These are phyloP conservation scores for Ustilago nuda DNA, from an alignment of 1,284 basidiomycete species.

Conservation along the genomic window DNA sequence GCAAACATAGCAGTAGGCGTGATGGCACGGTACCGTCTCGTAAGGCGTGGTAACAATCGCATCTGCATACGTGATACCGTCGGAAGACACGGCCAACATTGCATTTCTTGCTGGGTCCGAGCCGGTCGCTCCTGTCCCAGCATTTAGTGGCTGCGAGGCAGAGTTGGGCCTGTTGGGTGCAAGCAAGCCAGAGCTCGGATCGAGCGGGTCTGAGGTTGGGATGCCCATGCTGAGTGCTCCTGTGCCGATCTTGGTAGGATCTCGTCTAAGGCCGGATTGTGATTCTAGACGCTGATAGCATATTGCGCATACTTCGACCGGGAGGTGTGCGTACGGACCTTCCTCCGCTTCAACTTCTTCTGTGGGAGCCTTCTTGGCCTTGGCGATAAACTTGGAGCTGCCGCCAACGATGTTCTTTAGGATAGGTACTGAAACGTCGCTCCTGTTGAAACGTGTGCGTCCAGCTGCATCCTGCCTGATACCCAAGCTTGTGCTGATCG, in stretches of 20 bases:
- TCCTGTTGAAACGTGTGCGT: constrained; percentile 23
- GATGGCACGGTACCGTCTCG: constrained; percentile 60
- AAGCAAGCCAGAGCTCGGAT: constrained; percentile 52
- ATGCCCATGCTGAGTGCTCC: constrained; percentile 55
- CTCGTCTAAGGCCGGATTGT: constrained; percentile 44
- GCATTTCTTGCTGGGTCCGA: constrained; percentile 19
- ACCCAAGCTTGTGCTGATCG: constrained; percentile 48
- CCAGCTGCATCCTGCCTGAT: constrained; percentile 41
- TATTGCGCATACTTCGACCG: constrained; percentile 59
- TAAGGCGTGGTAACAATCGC: constrained; percentile 62
- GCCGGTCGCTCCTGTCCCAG: constrained; percentile 7
- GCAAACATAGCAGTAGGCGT: constrained; percentile 67
- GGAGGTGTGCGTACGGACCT: constrained; percentile 60
- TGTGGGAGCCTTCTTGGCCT: neutral
- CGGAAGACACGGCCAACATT: constrained; percentile 44
- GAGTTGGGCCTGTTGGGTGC: constrained; percentile 36
- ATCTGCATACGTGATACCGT: constrained; percentile 62
- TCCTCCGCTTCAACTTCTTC: neutral
- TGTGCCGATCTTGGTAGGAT: constrained; percentile 41
- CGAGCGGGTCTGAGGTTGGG: constrained; percentile 59
- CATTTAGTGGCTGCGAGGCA: constrained; percentile 38
- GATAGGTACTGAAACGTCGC: constrained; percentile 31
- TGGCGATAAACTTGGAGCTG: constrained; percentile 1
- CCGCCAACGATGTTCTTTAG: constrained; percentile 25
- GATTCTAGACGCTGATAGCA: constrained; percentile 62